These are phyloP conservation scores for Sorghum bicolor DNA, from an alignment of 176 grass and related monocot species.

Conservation along the genomic window DNA sequence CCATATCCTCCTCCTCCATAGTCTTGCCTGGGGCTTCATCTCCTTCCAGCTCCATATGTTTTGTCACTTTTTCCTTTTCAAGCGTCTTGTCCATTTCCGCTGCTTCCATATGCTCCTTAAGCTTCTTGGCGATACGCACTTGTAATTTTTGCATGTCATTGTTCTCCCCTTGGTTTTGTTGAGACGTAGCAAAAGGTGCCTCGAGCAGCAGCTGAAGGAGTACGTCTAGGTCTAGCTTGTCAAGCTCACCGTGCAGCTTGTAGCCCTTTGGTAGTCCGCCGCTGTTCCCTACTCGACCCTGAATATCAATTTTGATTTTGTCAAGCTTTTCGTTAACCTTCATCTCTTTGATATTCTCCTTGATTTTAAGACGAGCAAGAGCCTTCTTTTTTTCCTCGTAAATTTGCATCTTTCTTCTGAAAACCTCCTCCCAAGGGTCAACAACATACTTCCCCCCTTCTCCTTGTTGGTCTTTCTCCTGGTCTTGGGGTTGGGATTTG, in stretches of 20 bases:
- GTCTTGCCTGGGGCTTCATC: too few species aligned
- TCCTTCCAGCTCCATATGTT: too few species aligned
- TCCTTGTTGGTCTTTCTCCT: too few species aligned
- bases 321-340: background rate
- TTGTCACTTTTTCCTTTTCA: background rate
- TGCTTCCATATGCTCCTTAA: background rate
- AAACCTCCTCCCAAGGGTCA: too few species aligned
- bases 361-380: background rate
- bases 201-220: background rate
- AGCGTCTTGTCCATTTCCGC: background rate
- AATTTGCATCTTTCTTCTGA: background rate
- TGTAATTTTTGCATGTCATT: background rate
- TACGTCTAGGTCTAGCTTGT: background rate
- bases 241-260: too few species aligned
- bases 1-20: too few species aligned
- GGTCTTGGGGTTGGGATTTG: background rate
- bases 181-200: background rate
- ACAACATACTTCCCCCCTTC: too few species aligned
- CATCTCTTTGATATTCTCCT: background rate
- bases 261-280: background rate
- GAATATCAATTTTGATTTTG: background rate
- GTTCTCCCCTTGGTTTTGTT: background rate
- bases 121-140: background rate
- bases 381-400: background rate
- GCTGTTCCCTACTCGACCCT: accelerated